Percentiles rank a stretch among this genome's conserved stretches.
Conservation (phyloP, 495 filamentous ascomycete species). For the Penicillium fimorum region DNA sequence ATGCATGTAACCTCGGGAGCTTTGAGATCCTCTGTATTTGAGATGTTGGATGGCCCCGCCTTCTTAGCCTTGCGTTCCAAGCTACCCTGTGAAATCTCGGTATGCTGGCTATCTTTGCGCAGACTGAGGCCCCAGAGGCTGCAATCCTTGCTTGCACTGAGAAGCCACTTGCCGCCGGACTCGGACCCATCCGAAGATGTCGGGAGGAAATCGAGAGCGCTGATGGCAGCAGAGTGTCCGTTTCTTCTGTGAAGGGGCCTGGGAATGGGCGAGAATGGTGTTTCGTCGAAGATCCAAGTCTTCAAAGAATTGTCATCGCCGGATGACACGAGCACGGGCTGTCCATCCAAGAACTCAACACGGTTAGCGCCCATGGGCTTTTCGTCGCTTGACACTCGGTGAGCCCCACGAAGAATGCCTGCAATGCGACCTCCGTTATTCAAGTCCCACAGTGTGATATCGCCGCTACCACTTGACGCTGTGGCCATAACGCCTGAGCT, state of each 20-base stretch:
- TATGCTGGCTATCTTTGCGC: conserved; percentile 88
- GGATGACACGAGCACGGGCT: conserved; percentile 84
- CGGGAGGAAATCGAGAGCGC: conserved; percentile 75
- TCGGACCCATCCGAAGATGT: conserved; percentile 86
- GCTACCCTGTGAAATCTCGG: conserved; percentile 86
- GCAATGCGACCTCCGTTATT: conserved; percentile 79
- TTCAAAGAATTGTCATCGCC: conserved; percentile 92
- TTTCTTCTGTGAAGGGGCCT: conserved; percentile 78
- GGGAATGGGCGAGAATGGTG: conserved; percentile 79
- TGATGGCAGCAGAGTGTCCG: conserved; percentile 85
- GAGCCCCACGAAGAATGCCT: conserved; percentile 79
- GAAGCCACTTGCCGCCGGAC: conserved; percentile 85
- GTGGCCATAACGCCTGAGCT: conserved; percentile 85
- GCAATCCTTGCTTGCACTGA: conserved; percentile 82
- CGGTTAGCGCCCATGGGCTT: conserved; percentile 65
- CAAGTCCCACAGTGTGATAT: conserved; percentile 94
- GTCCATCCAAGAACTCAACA: conserved; percentile 86
- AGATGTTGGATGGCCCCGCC: conserved; percentile 56
- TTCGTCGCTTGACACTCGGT: conserved; percentile 63
- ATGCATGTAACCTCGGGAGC: conserved; percentile 87
- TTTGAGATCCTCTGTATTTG: conserved; percentile 64
- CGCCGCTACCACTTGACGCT: conserved; percentile 65
- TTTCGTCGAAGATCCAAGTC: conserved; percentile 91
- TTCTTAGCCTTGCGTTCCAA: conserved; percentile 83
- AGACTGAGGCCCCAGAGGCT: conserved; percentile 95